Evolutionary conservation across 2,329 filamentous ascomycete species (phyloP).

Genomic region (Cyphellophora europaea): DNA sequence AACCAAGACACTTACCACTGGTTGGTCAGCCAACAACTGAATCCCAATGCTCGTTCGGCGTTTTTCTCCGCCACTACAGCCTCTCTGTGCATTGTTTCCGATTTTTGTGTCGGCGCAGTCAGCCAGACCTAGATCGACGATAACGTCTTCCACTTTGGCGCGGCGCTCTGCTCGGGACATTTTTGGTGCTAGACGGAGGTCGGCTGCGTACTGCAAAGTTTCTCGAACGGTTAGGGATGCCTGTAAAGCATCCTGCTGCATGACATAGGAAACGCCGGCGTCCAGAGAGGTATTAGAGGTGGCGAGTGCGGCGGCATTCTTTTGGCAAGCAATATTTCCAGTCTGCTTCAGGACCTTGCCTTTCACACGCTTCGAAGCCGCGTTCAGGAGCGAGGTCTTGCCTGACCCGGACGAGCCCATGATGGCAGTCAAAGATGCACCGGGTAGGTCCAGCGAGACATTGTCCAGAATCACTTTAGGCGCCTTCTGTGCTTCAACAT

Average conservation of each 20-base stretch:
- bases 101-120: slow-evolving; percentile 69
- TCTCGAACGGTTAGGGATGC: slow-evolving; percentile 67
- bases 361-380: slow-evolving; percentile 56
- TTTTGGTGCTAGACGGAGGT: slow-evolving; percentile 57
- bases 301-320: slow-evolving; percentile 50
- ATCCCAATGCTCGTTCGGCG: slow-evolving; percentile 67
- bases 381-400: slow-evolving; percentile 87
- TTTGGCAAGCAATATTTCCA: slow-evolving; percentile 57
- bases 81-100: slow-evolving; percentile 60
- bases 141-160: slow-evolving; percentile 64
- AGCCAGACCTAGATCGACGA: slow-evolving; percentile 64
- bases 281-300: slow-evolving; percentile 37
- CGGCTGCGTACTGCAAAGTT: slow-evolving; percentile 63
- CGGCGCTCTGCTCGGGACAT: slow-evolving; percentile 50
- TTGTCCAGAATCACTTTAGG: slow-evolving; percentile 52
- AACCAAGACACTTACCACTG: no score
- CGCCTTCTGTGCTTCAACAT: slow-evolving; percentile 25
- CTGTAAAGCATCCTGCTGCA: slow-evolving; percentile 64
- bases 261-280: slow-evolving; percentile 45
- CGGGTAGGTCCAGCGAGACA: slow-evolving; percentile 53
- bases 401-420: slow-evolving; percentile 97
- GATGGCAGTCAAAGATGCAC: slow-evolving; percentile 60
- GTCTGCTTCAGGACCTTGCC: slow-evolving; percentile 40
- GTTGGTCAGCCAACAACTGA: slow-evolving; percentile 69
- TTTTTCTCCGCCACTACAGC: slow-evolving; percentile 73